These are phyloP conservation scores for Eurotiales sp. DNA, from an alignment of 2,329 filamentous ascomycete species.

Conservation along the genomic window DNA sequence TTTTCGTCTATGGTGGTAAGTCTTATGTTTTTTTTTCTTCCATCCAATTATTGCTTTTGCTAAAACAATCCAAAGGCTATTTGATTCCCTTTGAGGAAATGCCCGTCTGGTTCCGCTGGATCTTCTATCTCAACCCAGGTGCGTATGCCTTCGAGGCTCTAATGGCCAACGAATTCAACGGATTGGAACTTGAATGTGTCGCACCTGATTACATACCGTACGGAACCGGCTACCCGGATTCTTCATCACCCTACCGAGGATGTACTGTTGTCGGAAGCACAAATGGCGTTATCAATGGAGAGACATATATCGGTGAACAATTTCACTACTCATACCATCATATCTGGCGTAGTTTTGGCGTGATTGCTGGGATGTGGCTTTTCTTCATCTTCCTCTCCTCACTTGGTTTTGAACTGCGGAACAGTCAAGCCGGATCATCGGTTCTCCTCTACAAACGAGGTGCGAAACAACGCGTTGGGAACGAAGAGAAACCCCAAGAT, in stretches of 20 bases:
- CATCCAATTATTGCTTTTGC: neutral
- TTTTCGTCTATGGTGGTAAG: conserved; percentile 50
- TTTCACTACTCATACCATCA: conserved; percentile 54
- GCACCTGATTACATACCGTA: conserved; percentile 47
- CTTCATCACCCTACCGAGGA: conserved; percentile 23
- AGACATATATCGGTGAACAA: conserved; percentile 50
- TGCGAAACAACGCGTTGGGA: conserved; percentile 18
- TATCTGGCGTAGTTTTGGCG: conserved; percentile 70
- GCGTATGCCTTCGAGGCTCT: conserved; percentile 66
- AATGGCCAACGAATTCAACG: conserved; percentile 65
- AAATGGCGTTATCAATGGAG: conserved; percentile 43
- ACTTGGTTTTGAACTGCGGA: conserved; percentile 64
- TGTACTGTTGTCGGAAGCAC: conserved; percentile 30
- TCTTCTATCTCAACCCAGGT: conserved; percentile 61
- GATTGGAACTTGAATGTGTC: conserved; percentile 50
- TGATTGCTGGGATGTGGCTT: conserved; percentile 69
- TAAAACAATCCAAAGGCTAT: conserved; percentile 44
- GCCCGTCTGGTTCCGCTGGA: conserved; percentile 60
- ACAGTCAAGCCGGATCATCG: conserved; percentile 28
- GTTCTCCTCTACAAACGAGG: conserved; percentile 33
- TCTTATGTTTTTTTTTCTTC: neutral
- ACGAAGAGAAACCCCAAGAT: neutral
- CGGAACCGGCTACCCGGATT: conserved; percentile 37
- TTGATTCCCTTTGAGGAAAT: conserved; percentile 57
- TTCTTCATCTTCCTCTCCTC: conserved; percentile 73